Percentiles rank a stretch among this genome's conserved stretches.
phyloP scores from a whole-genome alignment of 371 early-diverging fungal species.

The Apophysomyces sp. region DNA sequence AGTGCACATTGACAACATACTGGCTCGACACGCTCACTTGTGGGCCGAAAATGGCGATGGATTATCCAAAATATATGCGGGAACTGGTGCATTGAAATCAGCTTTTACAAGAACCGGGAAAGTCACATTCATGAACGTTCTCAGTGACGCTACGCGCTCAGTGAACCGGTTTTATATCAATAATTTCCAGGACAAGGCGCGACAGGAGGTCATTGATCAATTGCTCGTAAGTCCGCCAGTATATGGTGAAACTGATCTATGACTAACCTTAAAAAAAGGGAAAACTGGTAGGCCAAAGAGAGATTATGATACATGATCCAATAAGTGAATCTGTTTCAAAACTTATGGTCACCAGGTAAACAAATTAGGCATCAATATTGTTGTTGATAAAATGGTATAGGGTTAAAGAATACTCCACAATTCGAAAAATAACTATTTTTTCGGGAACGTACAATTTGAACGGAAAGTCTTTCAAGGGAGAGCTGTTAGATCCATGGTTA shows the following conservation, averaged over 20 bases:
- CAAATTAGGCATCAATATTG: not conserved
- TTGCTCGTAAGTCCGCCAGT: conserved; percentile 60
- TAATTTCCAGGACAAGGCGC: conserved; percentile 88
- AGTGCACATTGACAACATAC: conserved; percentile 13
- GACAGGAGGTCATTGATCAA: conserved; percentile 89
- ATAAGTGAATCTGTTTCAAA: conserved; percentile 58
- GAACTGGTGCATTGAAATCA: conserved; percentile 97
- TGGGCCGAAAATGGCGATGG: conserved; percentile 98
- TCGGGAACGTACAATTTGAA: conserved; percentile 93
- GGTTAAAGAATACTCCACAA: conserved; percentile 54
- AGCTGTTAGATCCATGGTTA: conserved; percentile 70
- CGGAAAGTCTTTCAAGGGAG: conserved; percentile 70
- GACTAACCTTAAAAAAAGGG: conserved; percentile 33
- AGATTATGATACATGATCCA: conserved; percentile 61
- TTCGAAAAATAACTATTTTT: conserved; percentile 59
- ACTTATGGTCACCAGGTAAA: conserved; percentile 49
- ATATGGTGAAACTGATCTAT: not conserved
- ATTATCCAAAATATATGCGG: conserved; percentile 94
- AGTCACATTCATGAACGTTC: conserved; percentile 76
- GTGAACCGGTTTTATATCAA: conserved; percentile 91
- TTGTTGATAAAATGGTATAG: conserved; percentile 12
- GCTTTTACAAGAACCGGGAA: conserved; percentile 91
- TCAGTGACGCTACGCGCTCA: conserved; percentile 92
- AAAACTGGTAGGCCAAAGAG: conserved; percentile 54
- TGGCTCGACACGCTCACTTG: conserved; percentile 61